These are phyloP conservation scores for Oryza rufipogon DNA, from an alignment of 176 grass and related monocot species.

Conservation along the genomic window DNA sequence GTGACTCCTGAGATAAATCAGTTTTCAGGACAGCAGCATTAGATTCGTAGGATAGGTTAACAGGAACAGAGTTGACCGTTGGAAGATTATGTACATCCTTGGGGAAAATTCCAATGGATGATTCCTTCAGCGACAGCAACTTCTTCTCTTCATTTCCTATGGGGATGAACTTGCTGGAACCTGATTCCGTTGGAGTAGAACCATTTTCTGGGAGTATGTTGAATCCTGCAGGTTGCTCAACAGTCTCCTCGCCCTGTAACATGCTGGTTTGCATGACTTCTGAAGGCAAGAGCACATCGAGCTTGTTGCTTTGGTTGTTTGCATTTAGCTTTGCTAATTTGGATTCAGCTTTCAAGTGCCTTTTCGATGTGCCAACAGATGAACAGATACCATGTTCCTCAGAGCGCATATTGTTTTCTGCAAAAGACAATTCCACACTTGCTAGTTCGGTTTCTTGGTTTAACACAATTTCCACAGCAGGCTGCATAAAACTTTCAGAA, in stretches of 20 bases:
- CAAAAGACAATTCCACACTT: conserved; percentile 24
- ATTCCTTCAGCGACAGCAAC: conserved; percentile 3
- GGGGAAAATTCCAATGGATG: conserved; percentile 13
- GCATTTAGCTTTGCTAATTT: conserved; percentile 37
- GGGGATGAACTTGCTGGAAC: not conserved
- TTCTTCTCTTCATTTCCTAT: conserved; percentile 26
- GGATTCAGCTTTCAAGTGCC: conserved; percentile 32
- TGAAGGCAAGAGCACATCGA: conserved; percentile 5
- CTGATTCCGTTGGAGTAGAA: conserved; percentile 6
- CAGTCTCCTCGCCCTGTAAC: not conserved
- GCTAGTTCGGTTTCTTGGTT: conserved; percentile 14
- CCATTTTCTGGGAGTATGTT: conserved; percentile 20
- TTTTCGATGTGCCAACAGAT: conserved; percentile 15
- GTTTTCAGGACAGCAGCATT: conserved; percentile 38
- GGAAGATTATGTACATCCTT: conserved; percentile 44
- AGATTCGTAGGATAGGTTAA: conserved; percentile 39
- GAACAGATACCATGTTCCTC: conserved; percentile 32
- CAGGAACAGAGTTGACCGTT: conserved; percentile 35
- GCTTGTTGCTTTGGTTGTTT: conserved; percentile 33
- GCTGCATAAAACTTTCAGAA: conserved; percentile 36
- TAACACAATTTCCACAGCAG: conserved; percentile 26
- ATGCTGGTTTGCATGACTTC: conserved; percentile 22
- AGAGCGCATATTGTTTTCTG: conserved; percentile 6
- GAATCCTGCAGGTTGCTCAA: conserved; percentile 18
- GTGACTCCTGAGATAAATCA: conserved; percentile 23